A percentile compares a stretch with the other conserved stretches of the same genome.
Evolutionary conservation across 2,329 filamentous ascomycete species (phyloP).

Genomic region (Diaporthe nobilis): DNA sequence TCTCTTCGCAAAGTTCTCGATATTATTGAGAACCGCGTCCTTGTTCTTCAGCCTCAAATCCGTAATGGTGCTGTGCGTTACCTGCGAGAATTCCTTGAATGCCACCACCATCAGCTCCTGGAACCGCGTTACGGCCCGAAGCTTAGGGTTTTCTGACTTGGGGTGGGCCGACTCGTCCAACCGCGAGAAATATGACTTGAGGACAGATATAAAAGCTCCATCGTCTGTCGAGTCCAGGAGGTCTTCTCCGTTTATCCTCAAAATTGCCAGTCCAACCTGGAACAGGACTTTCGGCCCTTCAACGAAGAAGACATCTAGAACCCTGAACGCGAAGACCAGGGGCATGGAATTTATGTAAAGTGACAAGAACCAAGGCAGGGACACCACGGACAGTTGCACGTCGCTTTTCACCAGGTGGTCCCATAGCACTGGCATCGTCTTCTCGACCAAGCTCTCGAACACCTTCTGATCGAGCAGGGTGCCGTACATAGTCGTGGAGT

Average conservation of each 20-base stretch:
- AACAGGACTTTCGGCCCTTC: conserved; percentile 98
- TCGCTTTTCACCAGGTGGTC: conserved; percentile 98
- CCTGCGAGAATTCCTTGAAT: conserved; percentile 97
- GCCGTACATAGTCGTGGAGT: conserved; percentile 99
- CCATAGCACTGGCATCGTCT: conserved; percentile 98
- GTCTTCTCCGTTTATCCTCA: conserved; percentile 97
- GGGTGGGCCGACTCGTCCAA: conserved; percentile 97
- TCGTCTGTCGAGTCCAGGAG: conserved; percentile 93
- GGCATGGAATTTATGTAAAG: conserved; percentile 99
- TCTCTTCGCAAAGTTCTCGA: conserved; percentile 96
- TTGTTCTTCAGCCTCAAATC: conserved; percentile 94
- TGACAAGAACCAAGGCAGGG: conserved; percentile 96
- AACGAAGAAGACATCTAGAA: conserved; percentile 97
- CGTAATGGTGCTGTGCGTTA: conserved; percentile 92
- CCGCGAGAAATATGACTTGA: conserved; percentile 94
- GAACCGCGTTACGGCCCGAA: conserved; percentile 93
- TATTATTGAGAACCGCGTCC: conserved; percentile 92
- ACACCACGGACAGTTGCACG: conserved; percentile 97
- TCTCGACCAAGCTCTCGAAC: conserved; percentile 97
- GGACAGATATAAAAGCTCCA: conserved; percentile 94
- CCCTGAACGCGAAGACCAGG: conserved; percentile 95
- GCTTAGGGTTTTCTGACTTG: conserved; percentile 93
- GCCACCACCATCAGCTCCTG: conserved; percentile 99
- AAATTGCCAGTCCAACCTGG: conserved; percentile 95
- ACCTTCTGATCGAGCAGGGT: conserved; percentile 97